Conservation (phyloP, 2,329 filamentous ascomycete genomes). For the Hymenoscyphus occultus region DNA sequence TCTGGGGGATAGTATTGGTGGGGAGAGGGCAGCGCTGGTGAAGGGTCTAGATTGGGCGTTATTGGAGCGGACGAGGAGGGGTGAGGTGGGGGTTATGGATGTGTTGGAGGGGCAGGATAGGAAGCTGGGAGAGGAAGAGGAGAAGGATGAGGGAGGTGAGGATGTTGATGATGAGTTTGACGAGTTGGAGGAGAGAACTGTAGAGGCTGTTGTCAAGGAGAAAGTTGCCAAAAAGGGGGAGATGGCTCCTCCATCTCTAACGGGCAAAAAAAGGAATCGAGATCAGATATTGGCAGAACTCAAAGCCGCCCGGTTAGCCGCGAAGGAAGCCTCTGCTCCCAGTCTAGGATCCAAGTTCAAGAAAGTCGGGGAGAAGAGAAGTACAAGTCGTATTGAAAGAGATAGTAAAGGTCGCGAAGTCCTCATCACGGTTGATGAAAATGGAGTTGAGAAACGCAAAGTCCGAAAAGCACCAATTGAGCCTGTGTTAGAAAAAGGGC, state of each 20-base stretch:
- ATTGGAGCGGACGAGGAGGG: conserved; percentile 63
- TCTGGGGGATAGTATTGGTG: conserved; percentile 65
- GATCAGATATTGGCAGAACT: conserved; percentile 67
- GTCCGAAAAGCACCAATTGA: conserved; percentile 48
- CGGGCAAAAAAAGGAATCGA: conserved; percentile 60
- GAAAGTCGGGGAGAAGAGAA: conserved; percentile 57
- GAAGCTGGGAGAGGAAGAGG: conserved; percentile 35
- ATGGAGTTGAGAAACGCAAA: conserved; percentile 64
- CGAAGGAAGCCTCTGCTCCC: conserved; percentile 50
- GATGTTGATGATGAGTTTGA: conserved; percentile 68
- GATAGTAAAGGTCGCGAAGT: conserved; percentile 62
- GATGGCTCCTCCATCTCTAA: conserved; percentile 51
- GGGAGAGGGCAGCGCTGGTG: conserved; percentile 78
- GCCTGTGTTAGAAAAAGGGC: conserved; percentile 39
- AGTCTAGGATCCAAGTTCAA: conserved; percentile 59
- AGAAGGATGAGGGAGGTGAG: conserved; percentile 31
- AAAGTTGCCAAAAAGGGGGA: conserved; percentile 56
- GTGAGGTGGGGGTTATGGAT: conserved; percentile 57
- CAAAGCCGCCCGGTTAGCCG: conserved; percentile 60
- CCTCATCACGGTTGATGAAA: conserved; percentile 62
- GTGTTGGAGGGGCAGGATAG: conserved; percentile 36
- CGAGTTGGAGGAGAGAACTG: conserved; percentile 51
- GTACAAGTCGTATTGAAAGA: conserved; percentile 57
- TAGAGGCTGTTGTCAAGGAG: conserved; percentile 50
- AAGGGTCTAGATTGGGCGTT: conserved; percentile 89